Evolutionary conservation across 352 stramenopile species (phyloP), one percentile per base, ranked within the genome.

Genomic region (Pythium brachiatum): DNA sequence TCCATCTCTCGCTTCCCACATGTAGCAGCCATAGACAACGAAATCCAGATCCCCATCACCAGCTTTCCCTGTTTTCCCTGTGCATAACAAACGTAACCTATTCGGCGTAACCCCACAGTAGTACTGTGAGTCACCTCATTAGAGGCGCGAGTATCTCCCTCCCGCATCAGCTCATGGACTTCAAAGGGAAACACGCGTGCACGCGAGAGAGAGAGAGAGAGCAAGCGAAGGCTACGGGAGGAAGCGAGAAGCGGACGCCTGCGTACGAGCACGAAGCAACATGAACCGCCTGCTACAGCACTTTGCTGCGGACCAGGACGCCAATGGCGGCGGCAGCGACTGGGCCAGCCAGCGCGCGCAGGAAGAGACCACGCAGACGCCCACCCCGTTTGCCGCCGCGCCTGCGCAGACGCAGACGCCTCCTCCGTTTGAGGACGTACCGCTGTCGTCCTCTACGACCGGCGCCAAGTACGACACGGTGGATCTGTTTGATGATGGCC

Each of bases 241-340:
- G 2, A 21, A 32, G 36, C n/a, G 56, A 26, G 15, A 9, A 27
- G 21, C 43, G 3, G 16, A 21, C 18, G 38, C 3, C 38, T 3
- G 7, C 38, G 38, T 23, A 44, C 38, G 38, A n/a, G n/a, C 11
- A 44, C 38, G 38, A 21, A 44, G 38, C 38, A 44, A 53, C 4
- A 88, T 88, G 79, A 88, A 86, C 61, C 66, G 79, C 13, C 64
- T 88, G 57, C 71, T 88, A 23, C 79, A 88, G 79, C 74, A 71
- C 58, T 88, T 86, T 63, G 75, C 84, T 50, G 76, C 62, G 38
- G 65, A 71, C 52, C 7, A 38, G 39, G 44, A 63, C 15, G 46
- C 12, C 25, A 44, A 20, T 11, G 52, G 50, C 38, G 62, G 55
- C 18, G 34, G 44, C 7, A 32, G 16, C 46, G 63, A 70, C 63